Evolutionary conservation across 805 yeast species (phyloP), one percentile per base, ranked within the genome.

Genomic region (Hanseniaspora taiwanica): DNA sequence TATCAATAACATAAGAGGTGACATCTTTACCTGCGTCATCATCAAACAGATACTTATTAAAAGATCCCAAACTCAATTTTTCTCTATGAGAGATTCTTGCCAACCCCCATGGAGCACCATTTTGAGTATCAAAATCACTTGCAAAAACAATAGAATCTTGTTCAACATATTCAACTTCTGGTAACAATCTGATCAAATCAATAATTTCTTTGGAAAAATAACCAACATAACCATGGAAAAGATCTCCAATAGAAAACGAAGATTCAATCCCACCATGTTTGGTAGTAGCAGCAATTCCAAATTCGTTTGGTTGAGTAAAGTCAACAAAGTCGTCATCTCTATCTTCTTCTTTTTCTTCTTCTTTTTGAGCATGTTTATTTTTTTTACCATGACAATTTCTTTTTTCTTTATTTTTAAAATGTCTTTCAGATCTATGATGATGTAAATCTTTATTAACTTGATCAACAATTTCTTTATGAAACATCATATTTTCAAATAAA

Each of bases 91-190:
- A 81, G 45, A 86, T 75, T 68, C 96, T 75, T 20, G 94, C 82
- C 47, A 86, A 71, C 52, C 96, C 96, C 96, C 96, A 86, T 36
- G 95, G 94, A 21, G 94, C 87, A 46, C 86, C 86, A 48, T 72
- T 71, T 65, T 85, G 91, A 44, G 74, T 70, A 45, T 76, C 72
- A 39, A 76, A 69, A 50, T 75, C 78, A 39, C 64, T 65, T 21
- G 85, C 74, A 46, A 67, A 63, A 40, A 84, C 94, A 46, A 68
- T 60, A 1, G 87, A 78, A 56, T 84, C 94, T 52, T 66, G 62
- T 65, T 84, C 95, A 44, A 84, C 78, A 55, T 72, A 76, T 38
- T 73, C 74, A 35, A 84, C 77, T 35, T 68, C 51, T 16, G 82
- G 81, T 57, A 69, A 74, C 47, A 71, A 64, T 48, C 86, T 75